These are phyloP conservation scores for Gamarada debralockiae DNA, from an alignment of 495 filamentous ascomycete genomes.

Conservation along the genomic window DNA sequence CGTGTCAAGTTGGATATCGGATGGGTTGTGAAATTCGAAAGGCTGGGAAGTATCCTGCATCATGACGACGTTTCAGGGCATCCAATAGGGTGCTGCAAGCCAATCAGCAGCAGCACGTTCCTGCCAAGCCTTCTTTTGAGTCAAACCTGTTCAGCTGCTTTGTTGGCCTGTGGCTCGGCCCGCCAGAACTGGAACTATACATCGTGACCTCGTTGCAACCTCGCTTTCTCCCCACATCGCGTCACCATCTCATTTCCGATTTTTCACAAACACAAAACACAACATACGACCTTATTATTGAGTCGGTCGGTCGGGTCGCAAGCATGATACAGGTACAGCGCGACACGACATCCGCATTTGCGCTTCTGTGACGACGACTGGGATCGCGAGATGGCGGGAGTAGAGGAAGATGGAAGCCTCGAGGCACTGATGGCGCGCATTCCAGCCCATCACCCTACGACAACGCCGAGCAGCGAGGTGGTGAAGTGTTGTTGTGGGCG, in stretches of 20 bases:
- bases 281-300: not conserved
- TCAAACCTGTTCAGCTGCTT: too few species aligned
- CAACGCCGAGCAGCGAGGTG: slow-evolving; percentile 4
- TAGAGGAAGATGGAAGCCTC: slow-evolving; percentile 9
- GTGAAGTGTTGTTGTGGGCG: slow-evolving; percentile 78
- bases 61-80: not conserved
- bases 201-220: too few species aligned
- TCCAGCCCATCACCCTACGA: slow-evolving; percentile 12
- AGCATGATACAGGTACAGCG: slow-evolving; percentile 17
- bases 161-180: too few species aligned
- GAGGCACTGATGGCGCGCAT: slow-evolving; percentile 20
- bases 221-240: too few species aligned
- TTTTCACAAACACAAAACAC: too few species aligned
- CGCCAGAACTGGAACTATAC: too few species aligned
- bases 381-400: not conserved
- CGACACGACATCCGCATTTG: slow-evolving; percentile 4
- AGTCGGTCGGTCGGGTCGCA: slow-evolving; percentile 1
- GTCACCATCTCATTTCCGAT: too few species aligned
- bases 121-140: too few species aligned
- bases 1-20: too few species aligned
- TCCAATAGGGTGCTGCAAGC: too few species aligned
- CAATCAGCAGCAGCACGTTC: slow-evolving; percentile 2
- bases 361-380: not conserved
- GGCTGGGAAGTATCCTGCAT: not conserved
- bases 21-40: not conserved